Percentiles rank a stretch among this genome's conserved stretches.
Evolutionary conservation across 495 filamentous ascomycete species (phyloP).

Genomic region (Venustampulla echinocandica): DNA sequence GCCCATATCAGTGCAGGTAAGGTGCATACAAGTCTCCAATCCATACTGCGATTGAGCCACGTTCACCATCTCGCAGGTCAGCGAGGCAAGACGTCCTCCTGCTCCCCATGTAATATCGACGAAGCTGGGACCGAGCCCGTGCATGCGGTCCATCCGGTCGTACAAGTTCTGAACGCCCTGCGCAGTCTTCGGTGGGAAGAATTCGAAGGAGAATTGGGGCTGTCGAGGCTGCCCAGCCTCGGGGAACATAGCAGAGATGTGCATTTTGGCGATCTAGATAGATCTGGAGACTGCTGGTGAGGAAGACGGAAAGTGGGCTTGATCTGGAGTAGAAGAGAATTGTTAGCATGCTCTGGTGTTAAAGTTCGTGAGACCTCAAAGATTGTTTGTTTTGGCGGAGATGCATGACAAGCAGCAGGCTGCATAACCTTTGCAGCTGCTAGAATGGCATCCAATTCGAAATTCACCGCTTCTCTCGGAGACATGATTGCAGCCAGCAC

Average conservation of each 20-base stretch:
- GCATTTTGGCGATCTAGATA: conserved; percentile 38
- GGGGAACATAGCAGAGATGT: conserved; percentile 87
- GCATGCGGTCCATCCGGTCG: conserved; percentile 99
- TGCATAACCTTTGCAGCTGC: neutral
- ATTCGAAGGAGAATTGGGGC: conserved; percentile 96
- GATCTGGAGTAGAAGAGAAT: neutral
- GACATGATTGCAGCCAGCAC: too few species aligned
- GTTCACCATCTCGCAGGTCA: conserved; percentile 97
- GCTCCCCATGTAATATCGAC: conserved; percentile 99
- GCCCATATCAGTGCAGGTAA: conserved; percentile 98
- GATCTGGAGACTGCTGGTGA: neutral
- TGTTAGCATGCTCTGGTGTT: neutral
- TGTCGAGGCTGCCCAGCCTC: conserved; percentile 66
- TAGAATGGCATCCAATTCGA: neutral
- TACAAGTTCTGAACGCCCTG: conserved; percentile 99
- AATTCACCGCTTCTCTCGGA: neutral
- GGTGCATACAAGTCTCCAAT: conserved; percentile 97
- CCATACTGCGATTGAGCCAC: conserved; percentile 95
- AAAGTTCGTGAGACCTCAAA: neutral
- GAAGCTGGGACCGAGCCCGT: conserved; percentile 83
- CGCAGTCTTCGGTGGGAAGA: conserved; percentile 99
- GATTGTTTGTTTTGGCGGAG: neutral
- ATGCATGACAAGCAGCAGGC: neutral
- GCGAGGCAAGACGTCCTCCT: conserved; percentile 77
- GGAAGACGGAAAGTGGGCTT: neutral